Conservation (phyloP, 805 yeast species). For the Wickerhamomyces rabaulensis region DNA sequence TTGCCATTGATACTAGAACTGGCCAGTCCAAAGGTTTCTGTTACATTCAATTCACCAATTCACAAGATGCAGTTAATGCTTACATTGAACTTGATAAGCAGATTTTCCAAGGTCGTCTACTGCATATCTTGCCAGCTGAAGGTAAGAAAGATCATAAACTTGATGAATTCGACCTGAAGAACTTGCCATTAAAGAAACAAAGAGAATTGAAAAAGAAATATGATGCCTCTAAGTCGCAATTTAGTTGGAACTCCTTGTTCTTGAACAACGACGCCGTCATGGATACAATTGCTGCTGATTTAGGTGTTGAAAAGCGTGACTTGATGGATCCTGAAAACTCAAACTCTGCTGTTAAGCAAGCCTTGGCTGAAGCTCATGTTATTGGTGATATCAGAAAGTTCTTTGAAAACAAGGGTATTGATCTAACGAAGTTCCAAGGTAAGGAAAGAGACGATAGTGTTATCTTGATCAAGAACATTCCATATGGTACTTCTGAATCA, state of each 20-base stretch:
- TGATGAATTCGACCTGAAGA: conserved; percentile 87
- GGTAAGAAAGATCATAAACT: conserved; percentile 75
- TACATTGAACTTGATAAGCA: conserved; percentile 73
- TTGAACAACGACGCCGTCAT: conserved; percentile 90
- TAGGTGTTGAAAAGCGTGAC: conserved; percentile 80
- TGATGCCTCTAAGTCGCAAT: conserved; percentile 80
- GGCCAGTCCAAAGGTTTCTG: conserved; percentile 93
- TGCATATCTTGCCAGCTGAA: conserved; percentile 85
- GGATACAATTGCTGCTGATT: conserved; percentile 77
- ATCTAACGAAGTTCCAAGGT: conserved; percentile 60
- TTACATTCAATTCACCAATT: conserved; percentile 64
- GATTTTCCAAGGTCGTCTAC: conserved; percentile 87
- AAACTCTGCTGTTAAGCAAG: conserved; percentile 90
- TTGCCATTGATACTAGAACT: conserved; percentile 86
- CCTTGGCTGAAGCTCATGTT: conserved; percentile 94
- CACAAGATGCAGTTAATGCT: conserved; percentile 73
- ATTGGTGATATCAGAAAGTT: conserved; percentile 85
- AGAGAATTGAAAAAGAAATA: conserved; percentile 76
- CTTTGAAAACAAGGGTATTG: conserved; percentile 83
- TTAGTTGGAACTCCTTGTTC: conserved; percentile 92
- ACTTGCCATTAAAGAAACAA: conserved; percentile 90
- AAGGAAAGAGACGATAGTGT: conserved; percentile 75
- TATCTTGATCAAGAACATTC: conserved; percentile 84
- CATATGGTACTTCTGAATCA: conserved; percentile 74
- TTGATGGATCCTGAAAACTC: conserved; percentile 84